A percentile compares a stretch with the other conserved stretches of the same genome.
Evolutionary conservation across 2,329 filamentous ascomycete genomes (phyloP).

Genomic region (Curvularia eragrostidis): DNA sequence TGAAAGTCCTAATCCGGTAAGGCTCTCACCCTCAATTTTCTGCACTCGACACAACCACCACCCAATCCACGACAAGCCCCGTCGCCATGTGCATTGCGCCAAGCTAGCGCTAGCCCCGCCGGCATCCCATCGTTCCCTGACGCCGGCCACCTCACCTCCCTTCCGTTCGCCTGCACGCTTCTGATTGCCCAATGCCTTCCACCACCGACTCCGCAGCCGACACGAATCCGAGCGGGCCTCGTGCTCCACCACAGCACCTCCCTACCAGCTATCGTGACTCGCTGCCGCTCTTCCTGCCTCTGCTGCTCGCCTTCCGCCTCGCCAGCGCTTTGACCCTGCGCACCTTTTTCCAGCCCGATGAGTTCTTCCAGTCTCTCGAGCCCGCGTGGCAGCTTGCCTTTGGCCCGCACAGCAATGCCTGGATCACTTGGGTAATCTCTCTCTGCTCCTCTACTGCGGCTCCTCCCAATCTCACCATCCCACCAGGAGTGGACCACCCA

Average conservation of each 20-base stretch:
- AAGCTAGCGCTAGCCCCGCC: constrained; percentile 24
- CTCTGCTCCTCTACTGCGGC: constrained; percentile 39
- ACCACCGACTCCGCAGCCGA: constrained; percentile 38
- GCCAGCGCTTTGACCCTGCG: constrained; percentile 78
- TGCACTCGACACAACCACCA: constrained; percentile 28
- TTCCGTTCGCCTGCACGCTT: constrained; percentile 30
- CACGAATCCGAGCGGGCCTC: constrained; percentile 38
- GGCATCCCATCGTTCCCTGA: constrained; percentile 31
- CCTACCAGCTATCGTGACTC: constrained; percentile 44
- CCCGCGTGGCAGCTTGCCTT: constrained; percentile 92
- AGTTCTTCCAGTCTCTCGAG: constrained; percentile 95
- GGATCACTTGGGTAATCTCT: constrained; percentile 92
- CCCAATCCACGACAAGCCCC: constrained; percentile 30
- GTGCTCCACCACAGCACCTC: constrained; percentile 27
- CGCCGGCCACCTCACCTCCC: constrained; percentile 24
- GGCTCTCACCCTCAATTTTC: constrained; percentile 37
- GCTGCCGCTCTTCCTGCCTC: constrained; percentile 23
- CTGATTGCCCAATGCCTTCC: constrained; percentile 42
- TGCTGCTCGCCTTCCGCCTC: constrained; percentile 72
- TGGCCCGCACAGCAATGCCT: constrained; percentile 77
- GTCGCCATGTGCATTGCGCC: constrained; percentile 29
- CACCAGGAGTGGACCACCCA: constrained; percentile 88
- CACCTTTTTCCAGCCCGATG: constrained; percentile 98
- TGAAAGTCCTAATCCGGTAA: constrained; percentile 44
- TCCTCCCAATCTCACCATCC: constrained; percentile 38